Base-by-base conservation (phyloP, 495 filamentous ascomycete species). In the Penicilliopsis zonata region DNA sequence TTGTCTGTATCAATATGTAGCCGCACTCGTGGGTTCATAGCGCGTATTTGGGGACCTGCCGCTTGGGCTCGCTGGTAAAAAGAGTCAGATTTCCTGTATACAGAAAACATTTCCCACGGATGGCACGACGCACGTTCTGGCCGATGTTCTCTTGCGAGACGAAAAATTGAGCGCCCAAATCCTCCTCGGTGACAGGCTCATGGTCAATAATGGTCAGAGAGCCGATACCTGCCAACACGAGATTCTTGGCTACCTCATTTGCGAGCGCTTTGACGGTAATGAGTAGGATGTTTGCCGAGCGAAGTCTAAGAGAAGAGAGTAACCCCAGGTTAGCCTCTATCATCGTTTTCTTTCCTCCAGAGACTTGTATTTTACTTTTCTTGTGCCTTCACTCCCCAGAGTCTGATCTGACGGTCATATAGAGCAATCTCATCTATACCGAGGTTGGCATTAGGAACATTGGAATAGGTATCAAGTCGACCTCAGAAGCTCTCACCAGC, bases 331-430 rank as follows among this genome's bases (percentile, higher is more conserved):
- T 24, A 13, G 13, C 25, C n/a, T 26, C 18, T 9, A 14, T 9
- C 6, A n/a, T 24, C n/a, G n/a, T n/a, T n/a, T n/a, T n/a, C n/a
- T n/a, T n/a, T n/a, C n/a, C 6, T 23, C 25, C 19, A 30, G 9
- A 5, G 18, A 24, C 17, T 12, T 18, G 15, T 22, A 12, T 23
- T 59, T 51, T 48, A 81, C 77, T 74, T 74, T 41, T 80, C 80
- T 53, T 98, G 90, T 4, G 92, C 90, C 49, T 93, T 74, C 36
- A 96, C 80, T 31, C 90, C 90, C 90, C 90, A 98, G 18, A 98
- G 74, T n/a, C 90, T 82, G 47, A 96, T 94, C 55, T 98, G 90
- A 13, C 90, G 80, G 56, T 98, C 90, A 57, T 98, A 98, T 14
- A 98, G 74, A 22, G 92, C 92, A 47, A 96, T 94, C 49, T 98